A percentile compares a stretch with the other conserved stretches of the same genome.
Evolutionary conservation across 2,329 filamentous ascomycete species (phyloP).

Genomic region (Pochonia chlamydosporia): DNA sequence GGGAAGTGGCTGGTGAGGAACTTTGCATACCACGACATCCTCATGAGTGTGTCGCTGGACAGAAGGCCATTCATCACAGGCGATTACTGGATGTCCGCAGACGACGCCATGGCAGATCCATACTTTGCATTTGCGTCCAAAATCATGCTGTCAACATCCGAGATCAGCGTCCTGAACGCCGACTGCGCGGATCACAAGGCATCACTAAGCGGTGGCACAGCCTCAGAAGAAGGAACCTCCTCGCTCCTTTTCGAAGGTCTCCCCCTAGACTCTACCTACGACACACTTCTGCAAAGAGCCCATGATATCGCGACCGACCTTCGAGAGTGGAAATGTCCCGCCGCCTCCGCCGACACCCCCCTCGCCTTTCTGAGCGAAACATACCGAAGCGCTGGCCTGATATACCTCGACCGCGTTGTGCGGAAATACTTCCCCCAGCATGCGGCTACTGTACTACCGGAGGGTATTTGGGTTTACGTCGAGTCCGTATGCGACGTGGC

Average conservation of each 20-base stretch:
- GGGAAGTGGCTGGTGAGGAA: conserved; percentile 15
- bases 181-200: background rate
- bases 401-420: conserved; percentile 8
- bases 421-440: conserved; percentile 1
- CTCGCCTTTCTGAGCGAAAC: conserved; percentile 8
- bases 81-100: conserved; percentile 10
- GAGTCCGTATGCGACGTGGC: background rate
- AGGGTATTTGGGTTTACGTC: background rate
- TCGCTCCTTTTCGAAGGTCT: background rate
- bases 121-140: conserved; percentile 11
- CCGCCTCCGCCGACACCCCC: conserved; percentile 3
- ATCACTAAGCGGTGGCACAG: no score
- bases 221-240: background rate
- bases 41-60: conserved; percentile 10
- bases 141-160: conserved; percentile 5
- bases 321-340: background rate
- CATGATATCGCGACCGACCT: conserved; percentile 1
- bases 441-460: background rate
- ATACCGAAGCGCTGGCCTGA: conserved; percentile 10
- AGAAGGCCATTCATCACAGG: conserved; percentile 5
- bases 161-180: conserved; percentile 8
- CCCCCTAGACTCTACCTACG: background rate
- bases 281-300: background rate
- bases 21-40: conserved; percentile 10
- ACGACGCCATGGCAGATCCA: conserved; percentile 5